Percentiles rank a stretch among this genome's conserved stretches.
phyloP scores from a whole-genome alignment of 257 asterid genomes.

The Solanum peruvianum region DNA sequence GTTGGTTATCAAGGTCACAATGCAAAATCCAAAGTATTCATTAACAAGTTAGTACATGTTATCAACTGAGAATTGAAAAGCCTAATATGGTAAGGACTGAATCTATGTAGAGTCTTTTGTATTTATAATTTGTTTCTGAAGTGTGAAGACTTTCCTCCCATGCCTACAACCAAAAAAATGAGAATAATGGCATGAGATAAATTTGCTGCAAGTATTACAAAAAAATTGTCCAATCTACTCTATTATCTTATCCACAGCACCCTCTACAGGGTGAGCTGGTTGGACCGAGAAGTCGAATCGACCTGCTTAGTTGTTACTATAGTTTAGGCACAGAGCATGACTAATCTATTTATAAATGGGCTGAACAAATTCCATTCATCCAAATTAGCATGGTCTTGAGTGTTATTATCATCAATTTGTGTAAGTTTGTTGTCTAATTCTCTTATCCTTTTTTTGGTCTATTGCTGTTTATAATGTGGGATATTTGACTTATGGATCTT shows the following conservation, averaged over 20 bases:
- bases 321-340: neutral
- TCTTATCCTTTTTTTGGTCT: neutral
- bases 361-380: neutral
- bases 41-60: neutral
- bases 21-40: neutral
- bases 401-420: neutral
- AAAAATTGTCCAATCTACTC: neutral
- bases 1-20: neutral
- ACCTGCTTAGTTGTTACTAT: neutral
- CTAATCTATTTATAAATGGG: neutral
- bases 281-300: neutral
- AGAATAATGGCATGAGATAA: neutral
- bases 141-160: neutral
- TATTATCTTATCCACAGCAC: neutral
- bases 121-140: neutral
- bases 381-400: neutral
- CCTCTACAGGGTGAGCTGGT: neutral
- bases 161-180: neutral
- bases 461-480: neutral
- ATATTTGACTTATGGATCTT: slow-evolving; percentile 6
- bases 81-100: neutral
- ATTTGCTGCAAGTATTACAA: neutral
- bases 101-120: neutral
- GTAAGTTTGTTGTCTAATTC: neutral
- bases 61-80: neutral